phyloP scores from a whole-genome alignment of 2,329 filamentous ascomycete species.

The Simplicillium sp. region DNA sequence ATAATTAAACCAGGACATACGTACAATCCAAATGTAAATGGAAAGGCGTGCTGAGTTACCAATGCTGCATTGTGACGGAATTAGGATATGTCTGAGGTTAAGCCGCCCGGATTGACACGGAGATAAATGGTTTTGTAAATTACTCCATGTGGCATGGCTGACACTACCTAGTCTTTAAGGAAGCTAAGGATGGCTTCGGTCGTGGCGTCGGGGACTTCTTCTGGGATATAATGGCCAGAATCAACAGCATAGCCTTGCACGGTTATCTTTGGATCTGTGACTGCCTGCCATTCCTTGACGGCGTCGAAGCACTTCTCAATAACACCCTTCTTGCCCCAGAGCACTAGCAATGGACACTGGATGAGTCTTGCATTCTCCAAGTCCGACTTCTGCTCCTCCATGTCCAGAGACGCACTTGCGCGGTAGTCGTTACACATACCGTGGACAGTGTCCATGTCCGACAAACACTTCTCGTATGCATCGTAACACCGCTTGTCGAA shows the following conservation, averaged over 20 bases:
- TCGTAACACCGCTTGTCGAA: conserved; percentile 25
- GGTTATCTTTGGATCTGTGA: conserved; percentile 17
- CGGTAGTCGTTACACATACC: conserved; percentile 47
- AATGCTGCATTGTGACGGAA: too few relatives aligned
- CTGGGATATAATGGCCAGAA: conserved; percentile 32
- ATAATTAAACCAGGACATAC: too few relatives aligned
- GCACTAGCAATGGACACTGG: conserved; percentile 27
- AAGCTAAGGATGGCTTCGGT: conserved; percentile 25
- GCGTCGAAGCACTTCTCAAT: conserved; percentile 34
- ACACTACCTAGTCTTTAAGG: conserved; percentile 9
- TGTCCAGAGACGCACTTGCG: conserved; percentile 34
- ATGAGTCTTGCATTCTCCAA: conserved; percentile 27
- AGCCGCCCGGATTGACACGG: too few relatives aligned
- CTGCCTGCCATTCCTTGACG: conserved; percentile 32
- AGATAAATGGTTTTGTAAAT: too few relatives aligned
- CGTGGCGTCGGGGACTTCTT: conserved; percentile 34
- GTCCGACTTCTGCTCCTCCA: conserved; percentile 34
- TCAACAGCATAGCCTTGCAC: conserved; percentile 27
- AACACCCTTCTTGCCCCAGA: conserved; percentile 33
- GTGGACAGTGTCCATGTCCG: conserved; percentile 30
- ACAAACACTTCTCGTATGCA: conserved; percentile 30
- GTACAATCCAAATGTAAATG: too few relatives aligned
- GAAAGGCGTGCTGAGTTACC: too few relatives aligned
- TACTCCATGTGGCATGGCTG: too few relatives aligned
- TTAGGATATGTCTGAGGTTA: too few relatives aligned